Evolutionary conservation across 208 protist species (phyloP).

Genomic region (Leishmania mexicana): DNA sequence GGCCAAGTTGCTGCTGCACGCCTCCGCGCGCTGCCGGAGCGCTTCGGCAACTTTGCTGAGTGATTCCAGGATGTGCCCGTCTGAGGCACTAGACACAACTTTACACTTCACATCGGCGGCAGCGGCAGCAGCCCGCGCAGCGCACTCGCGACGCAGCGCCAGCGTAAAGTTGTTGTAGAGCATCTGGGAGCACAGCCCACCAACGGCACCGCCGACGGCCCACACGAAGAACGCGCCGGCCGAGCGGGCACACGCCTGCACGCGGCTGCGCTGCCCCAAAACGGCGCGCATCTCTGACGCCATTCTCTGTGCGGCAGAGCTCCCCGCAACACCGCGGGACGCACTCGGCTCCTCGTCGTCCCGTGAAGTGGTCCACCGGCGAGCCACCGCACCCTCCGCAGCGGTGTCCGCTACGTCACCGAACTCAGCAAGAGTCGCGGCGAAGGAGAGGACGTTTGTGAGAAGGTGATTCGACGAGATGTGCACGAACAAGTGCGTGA

Average conservation of each 20-base stretch:
- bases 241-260: slow-evolving; percentile 21
- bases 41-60: background rate
- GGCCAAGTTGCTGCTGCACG: slow-evolving; percentile 24
- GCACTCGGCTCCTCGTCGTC: background rate
- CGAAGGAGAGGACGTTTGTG: slow-evolving; percentile 48
- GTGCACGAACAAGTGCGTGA: slow-evolving; percentile 76
- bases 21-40: slow-evolving; percentile 8
- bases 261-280: slow-evolving; percentile 10
- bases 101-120: background rate
- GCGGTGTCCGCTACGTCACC: slow-evolving; percentile 24
- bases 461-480: slow-evolving; percentile 50
- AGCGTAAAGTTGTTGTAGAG: slow-evolving; percentile 56
- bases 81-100: background rate
- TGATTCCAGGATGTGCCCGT: background rate
- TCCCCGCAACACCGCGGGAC: background rate
- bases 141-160: slow-evolving; percentile 12
- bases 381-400: slow-evolving; percentile 27
- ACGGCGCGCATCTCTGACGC: slow-evolving; percentile 5
- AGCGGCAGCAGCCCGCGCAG: slow-evolving; percentile 5
- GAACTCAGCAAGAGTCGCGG: slow-evolving; percentile 54
- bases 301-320: slow-evolving; percentile 8
- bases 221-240: slow-evolving; percentile 54
- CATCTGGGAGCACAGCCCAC: slow-evolving; percentile 65
- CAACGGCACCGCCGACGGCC: slow-evolving; percentile 44
- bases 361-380: background rate